Percentiles rank a stretch among this genome's conserved stretches.
Conservation (phyloP, 2,329 filamentous ascomycete species). For the Calonectria hawksworthii region DNA sequence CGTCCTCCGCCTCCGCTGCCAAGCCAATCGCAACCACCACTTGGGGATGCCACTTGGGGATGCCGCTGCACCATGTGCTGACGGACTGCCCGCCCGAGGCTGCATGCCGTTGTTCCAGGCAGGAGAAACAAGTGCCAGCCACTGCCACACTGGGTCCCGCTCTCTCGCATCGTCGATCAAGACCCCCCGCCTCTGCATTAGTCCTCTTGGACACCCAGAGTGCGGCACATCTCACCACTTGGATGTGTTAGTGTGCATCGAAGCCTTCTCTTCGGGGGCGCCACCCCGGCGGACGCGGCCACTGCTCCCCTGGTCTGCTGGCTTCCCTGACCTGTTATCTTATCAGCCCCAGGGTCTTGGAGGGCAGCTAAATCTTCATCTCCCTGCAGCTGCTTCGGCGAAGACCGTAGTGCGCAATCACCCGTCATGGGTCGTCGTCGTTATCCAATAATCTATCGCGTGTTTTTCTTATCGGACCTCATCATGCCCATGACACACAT, state of each 20-base stretch:
- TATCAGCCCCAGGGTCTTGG: conserved; percentile 16
- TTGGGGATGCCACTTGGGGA: background rate
- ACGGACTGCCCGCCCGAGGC: conserved; percentile 1
- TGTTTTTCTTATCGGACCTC: background rate
- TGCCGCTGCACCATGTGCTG: background rate
- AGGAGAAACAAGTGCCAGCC: background rate
- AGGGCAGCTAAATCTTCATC: background rate
- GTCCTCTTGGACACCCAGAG: background rate
- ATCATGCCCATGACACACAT: background rate
- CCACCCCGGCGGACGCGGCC: background rate
- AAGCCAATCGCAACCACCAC: conserved; percentile 2
- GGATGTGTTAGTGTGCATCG: conserved; percentile 13
- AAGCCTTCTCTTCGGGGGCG: background rate
- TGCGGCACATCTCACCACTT: background rate
- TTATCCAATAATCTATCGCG: conserved; percentile 8
- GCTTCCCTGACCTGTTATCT: background rate
- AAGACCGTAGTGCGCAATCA: conserved; percentile 13
- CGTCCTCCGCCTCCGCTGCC: background rate
- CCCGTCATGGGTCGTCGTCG: background rate
- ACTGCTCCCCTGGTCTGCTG: background rate
- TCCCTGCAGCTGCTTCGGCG: conserved; percentile 22
- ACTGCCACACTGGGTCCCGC: background rate
- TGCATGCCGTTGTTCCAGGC: background rate
- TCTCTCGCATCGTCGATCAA: conserved; percentile 16
- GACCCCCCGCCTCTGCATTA: conserved; percentile 3